Evolutionary conservation across 257 asterid species (phyloP).

Genomic region (Nicotiana benthamiana): DNA sequence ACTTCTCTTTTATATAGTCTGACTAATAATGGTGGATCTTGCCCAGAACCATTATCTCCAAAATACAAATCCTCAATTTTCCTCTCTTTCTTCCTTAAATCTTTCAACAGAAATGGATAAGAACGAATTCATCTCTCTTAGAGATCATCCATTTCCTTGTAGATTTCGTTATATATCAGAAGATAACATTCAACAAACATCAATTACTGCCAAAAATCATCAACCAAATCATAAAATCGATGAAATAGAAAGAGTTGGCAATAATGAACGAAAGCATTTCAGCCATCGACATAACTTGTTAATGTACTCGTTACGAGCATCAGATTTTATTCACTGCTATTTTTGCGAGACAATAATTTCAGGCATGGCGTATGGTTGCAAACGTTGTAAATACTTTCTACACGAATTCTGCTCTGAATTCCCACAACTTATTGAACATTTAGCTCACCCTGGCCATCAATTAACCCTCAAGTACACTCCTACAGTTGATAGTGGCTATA

Average conservation of each 20-base stretch:
- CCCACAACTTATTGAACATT: background rate
- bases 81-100: background rate
- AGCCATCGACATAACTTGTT: constrained; percentile 6
- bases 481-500: background rate
- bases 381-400: background rate
- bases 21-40: background rate
- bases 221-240: background rate
- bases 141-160: background rate
- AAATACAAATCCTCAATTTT: background rate
- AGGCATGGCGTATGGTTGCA: constrained; percentile 5
- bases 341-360: background rate
- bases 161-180: background rate
- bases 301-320: constrained; percentile 4
- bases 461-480: background rate
- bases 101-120: background rate
- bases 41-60: background rate
- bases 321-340: background rate
- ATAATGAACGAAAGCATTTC: background rate
- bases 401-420: background rate
- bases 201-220: background rate
- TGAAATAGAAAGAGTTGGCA: background rate
- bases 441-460: constrained; percentile 1
- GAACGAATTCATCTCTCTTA: background rate
- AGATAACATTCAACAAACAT: background rate
- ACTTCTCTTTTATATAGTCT: background rate